Evolutionary conservation across 2,329 filamentous ascomycete genomes (phyloP), one percentile per base, ranked within the genome.

Genomic region (Talaromyces sp.): DNA sequence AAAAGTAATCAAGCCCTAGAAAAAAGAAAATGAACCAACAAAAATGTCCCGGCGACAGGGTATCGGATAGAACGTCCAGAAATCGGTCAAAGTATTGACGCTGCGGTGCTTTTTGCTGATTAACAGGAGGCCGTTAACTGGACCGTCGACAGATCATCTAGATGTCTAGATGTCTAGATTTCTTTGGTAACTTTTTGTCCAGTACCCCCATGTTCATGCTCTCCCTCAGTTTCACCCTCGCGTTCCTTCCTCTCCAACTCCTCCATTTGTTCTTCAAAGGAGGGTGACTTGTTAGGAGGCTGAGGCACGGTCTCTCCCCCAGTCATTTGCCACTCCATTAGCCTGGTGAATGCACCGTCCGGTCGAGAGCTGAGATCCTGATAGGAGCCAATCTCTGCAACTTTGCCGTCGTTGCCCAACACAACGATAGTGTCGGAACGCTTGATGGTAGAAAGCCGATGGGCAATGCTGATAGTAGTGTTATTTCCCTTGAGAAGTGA

Each of bases 281-380:
- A 73, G 32, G 75, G 75, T n/a, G 67, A 73, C 60, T 70, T 66
- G 33, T 65, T 59, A 25, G 64, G 55, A 64, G 60, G 58, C 27
- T 69, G 63, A 59, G 73, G 60, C 28, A 66, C 28, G 11, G 64
- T 64, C 36, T 96, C 92, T 9, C 90, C 89, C 13, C 93, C 93
- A 69, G 85, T 95, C 86, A 98, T 90, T 78, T 99, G 95, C 93
- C 93, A 98, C 77, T 98, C 93, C 95, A 99, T 99, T 58, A 99
- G 81, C 77, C 90, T 95, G 69, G 88, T 93, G 72, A 99, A 99
- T 1, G 93, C 92, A 58, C 93, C 96, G 10, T 89, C 80, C 17
- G 85, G 84, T 63, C 91, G 86, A 5, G 84, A 81, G 58, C 88
- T 90, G 25, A 99, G 84, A 65, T 92, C 85, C 27, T 83, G 78